These are phyloP conservation scores for Candida tammaniensis DNA, from an alignment of 805 yeast species.

Conservation along the genomic window DNA sequence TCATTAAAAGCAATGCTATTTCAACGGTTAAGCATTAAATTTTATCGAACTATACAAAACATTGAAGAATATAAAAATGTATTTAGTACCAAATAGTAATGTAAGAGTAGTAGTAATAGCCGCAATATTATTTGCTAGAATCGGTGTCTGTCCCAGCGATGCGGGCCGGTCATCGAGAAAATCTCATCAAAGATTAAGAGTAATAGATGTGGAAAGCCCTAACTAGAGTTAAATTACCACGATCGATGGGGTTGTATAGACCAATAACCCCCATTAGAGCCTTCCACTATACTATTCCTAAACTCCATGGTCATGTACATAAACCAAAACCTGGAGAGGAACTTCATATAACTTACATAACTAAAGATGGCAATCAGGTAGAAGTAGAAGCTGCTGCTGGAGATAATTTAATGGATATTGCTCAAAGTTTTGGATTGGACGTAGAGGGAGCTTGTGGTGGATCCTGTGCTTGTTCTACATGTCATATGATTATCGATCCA, in stretches of 20 bases:
- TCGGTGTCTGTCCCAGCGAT: too few species aligned
- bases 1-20: too few species aligned
- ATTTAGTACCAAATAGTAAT: too few species aligned
- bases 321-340: slow-evolving; percentile 95
- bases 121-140: too few species aligned
- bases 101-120: too few species aligned
- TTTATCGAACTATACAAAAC: too few species aligned
- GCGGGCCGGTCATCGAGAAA: slow-evolving; percentile 6
- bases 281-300: slow-evolving; percentile 19
- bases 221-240: too few species aligned
- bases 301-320: slow-evolving; percentile 79
- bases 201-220: too few species aligned
- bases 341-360: slow-evolving; percentile 72
- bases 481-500: slow-evolving; percentile 96
- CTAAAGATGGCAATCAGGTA: slow-evolving; percentile 85
- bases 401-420: slow-evolving; percentile 87
- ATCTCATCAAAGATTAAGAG: too few species aligned
- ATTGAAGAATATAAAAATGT: too few species aligned
- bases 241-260: not conserved
- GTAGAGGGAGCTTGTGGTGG: slow-evolving; percentile 99
- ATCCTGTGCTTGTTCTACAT: slow-evolving; percentile 97
- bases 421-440: slow-evolving; percentile 88
- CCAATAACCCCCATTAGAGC: slow-evolving; percentile 6
- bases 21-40: too few species aligned
- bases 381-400: slow-evolving; percentile 88